Conservation (phyloP, 345 rosid genomes). For the Moricandia arvensis region DNA sequence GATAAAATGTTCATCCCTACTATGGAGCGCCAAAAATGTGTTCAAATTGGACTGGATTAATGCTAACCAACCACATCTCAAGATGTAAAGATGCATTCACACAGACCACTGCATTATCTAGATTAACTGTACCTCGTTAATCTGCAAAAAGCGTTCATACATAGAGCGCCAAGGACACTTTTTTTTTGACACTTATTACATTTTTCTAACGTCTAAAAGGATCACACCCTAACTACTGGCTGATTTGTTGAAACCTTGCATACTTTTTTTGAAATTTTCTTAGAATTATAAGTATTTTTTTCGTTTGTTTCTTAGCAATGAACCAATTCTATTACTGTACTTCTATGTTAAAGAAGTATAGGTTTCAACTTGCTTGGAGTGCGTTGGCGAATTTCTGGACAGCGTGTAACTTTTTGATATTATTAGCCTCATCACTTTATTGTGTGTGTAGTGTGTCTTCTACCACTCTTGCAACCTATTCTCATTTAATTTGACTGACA, state of each 20-base stretch:
- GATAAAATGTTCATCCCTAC: no score
- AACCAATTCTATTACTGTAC: not conserved
- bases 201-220: no score
- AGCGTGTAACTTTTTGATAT: not conserved
- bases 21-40: no score
- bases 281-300: not conserved
- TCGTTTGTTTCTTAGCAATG: not conserved
- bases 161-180: not conserved
- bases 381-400: not conserved
- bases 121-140: not conserved
- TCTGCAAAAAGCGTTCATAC: not conserved
- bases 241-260: not conserved
- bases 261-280: not conserved
- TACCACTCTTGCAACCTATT: not conserved
- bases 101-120: not conserved
- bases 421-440: not conserved
- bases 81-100: not conserved
- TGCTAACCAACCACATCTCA: conserved; percentile 1
- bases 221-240: no score
- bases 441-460: not conserved
- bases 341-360: not conserved
- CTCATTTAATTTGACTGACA: not conserved
- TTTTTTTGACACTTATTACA: not conserved
- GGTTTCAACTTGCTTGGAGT: not conserved
- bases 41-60: not conserved